Base-by-base conservation (phyloP, 495 filamentous ascomycete species). In the Cercophora newfieldiana region DNA sequence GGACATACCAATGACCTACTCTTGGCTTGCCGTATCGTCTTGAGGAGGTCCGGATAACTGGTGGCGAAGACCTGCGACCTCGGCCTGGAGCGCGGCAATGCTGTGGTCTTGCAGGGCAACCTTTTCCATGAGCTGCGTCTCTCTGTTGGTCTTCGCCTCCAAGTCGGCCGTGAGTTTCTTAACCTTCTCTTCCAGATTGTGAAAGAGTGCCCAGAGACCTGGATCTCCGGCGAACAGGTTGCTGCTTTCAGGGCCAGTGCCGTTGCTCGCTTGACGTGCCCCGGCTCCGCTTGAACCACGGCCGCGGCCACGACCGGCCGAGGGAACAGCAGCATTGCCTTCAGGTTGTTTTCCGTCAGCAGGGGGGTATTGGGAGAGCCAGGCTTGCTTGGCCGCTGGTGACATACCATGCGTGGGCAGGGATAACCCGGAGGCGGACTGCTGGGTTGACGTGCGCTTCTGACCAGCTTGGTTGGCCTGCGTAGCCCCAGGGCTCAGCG, bases 401-500 rank as follows among this genome's bases (percentile, higher is more conserved):
- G 74, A 74, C 70, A 70, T 75, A 68, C 72, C 71, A 66, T 79
- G 76, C 53, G 78, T 70, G 64, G 77, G 75, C 59, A 80, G 71
- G 51, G 78, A 76, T 62, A 80, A 72, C 53, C 64, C 74, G 59
- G 79, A 65, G 61, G 69, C 72, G 31, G 68, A 59, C 51, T 70
- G 71, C 53, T 72, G 70, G 29, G 66, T 59, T 28, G 56, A 63
- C 51, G 65, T 82, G 77, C 44, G 79, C 63, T 87, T 85, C 51
- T 87, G 85, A 30, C 84, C 81, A 7, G 85, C 78, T 67, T 89
- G 85, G 65, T 88, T 85, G 28, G 85, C 80, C 55, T 87, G 85
- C 49, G 83, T 77, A 21, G 86, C 86, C 68, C 85, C 87, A 3
- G 93, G 93, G 33, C 92, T 96, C 31, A 97, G 80, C 3, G 93